Percentiles rank a stretch among this genome's conserved stretches.
Evolutionary conservation across 140 eudicot genomes (phyloP).

Genomic region (Stevia rebaudiana): DNA sequence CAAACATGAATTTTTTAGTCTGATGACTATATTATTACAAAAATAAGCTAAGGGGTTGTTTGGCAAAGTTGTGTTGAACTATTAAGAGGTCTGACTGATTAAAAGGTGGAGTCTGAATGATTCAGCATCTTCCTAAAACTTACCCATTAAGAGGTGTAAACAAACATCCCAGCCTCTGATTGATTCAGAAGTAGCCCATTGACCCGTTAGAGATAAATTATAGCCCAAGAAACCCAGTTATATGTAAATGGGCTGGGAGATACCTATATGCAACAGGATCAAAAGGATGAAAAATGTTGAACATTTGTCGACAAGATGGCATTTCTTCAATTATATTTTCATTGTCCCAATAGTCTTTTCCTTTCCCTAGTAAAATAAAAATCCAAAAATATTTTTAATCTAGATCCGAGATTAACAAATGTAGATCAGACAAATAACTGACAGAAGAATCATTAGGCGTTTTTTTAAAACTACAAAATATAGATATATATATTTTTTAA

Average conservation of each 20-base stretch:
- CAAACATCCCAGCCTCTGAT: too few species aligned
- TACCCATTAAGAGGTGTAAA: too few species aligned
- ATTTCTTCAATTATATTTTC: conserved; percentile 84
- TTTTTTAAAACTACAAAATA: background rate
- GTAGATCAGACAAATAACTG: background rate
- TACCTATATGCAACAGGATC: conserved; percentile 98
- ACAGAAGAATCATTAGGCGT: background rate
- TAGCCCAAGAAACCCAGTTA: background rate
- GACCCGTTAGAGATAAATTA: background rate
- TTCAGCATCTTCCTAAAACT: too few species aligned
- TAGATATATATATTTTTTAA: too few species aligned
- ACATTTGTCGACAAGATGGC: conserved; percentile 88
- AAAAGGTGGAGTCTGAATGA: too few species aligned
- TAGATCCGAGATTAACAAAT: background rate
- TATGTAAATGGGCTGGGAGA: background rate
- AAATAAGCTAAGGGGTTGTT: background rate
- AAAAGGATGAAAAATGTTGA: conserved; percentile 95
- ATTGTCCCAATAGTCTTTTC: conserved; percentile 79
- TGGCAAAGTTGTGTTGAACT: too few species aligned
- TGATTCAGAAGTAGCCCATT: too few species aligned
- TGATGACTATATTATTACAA: background rate
- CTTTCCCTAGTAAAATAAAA: conserved; percentile 46
- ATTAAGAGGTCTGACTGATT: too few species aligned
- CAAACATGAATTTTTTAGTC: background rate
- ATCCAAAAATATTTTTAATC: background rate